These are phyloP conservation scores for Suillus brevipes DNA, from an alignment of 768 basidiomycete species.

Conservation along the genomic window DNA sequence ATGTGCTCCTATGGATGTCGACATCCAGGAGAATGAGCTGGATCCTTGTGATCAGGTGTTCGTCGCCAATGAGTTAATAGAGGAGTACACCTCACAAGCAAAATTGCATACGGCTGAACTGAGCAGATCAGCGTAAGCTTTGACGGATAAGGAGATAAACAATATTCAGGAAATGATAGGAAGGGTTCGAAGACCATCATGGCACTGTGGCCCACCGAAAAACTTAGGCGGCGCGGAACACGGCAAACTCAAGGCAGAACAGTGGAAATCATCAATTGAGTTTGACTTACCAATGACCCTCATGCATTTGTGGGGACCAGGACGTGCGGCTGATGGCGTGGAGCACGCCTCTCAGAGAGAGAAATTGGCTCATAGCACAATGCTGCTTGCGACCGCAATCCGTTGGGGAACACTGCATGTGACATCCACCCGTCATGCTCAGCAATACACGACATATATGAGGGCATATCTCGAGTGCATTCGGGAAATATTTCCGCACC, in stretches of 20 bases:
- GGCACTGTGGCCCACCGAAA: conserved; percentile 23
- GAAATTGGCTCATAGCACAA: conserved; percentile 25
- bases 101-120: neutral
- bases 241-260: conserved; percentile 36
- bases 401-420: conserved; percentile 18
- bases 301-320: conserved; percentile 27
- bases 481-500: conserved; percentile 17
- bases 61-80: neutral
- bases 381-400: conserved; percentile 34
- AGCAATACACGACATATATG: conserved; percentile 25
- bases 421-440: conserved; percentile 17
- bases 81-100: neutral
- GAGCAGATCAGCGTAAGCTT: neutral
- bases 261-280: conserved; percentile 26
- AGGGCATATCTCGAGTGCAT: conserved; percentile 19
- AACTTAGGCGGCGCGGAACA: conserved; percentile 25
- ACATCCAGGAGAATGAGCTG: neutral
- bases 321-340: neutral
- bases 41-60: neutral
- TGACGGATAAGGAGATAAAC: neutral
- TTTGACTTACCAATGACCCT: conserved; percentile 24
- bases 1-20: neutral
- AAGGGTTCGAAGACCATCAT: conserved; percentile 16
- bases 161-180: neutral
- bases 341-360: neutral